Evolutionary conservation across 768 basidiomycete genomes (phyloP), one percentile per base, ranked within the genome.

Genomic region (Galerina marginata): DNA sequence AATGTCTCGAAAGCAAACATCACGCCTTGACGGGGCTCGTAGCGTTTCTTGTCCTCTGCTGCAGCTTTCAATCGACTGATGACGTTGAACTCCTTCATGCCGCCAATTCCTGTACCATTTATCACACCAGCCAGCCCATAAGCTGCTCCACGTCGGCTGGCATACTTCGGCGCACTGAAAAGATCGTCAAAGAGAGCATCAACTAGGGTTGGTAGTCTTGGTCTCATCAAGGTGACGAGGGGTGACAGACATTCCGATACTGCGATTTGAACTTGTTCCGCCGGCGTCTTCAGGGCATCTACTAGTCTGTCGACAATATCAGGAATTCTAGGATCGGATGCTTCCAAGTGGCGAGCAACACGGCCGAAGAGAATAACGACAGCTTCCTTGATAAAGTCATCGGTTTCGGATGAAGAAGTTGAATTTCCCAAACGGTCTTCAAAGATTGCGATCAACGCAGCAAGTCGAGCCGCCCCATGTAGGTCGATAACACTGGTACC

Each of bases 1-100:
- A 99, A 77, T 0, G 94, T 96, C 76, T 99, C 96, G 64, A 97
- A 92, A 1, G 91, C 92, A 68, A 99, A 97, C 84, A 98, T 86
- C 39, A 93, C 92, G 14, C 96, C 97, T 75, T 99, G 95, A 42
- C 96, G 85, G 10, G 91, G 79, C 71, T 96, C 92, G 69, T 86
- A 93, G 11, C 81, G 80, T 68, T 94, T 93, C 77, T 97, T 99
- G 71, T 98, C 95, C 62, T 95, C 95, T 2, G 90, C 78, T 2
- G 92, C 93, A 25, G 81, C 78, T 48, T 86, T 84, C 9, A 99
- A 79, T 20, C 90, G 86, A 9, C 77, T 78, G 63, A 97, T 86
- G 44, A 98, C 78, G 54, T 89, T 81, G 71, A 90, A 91, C 70
- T 95, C 89, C 71, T 95, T 94, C 78, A 99, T 86, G 0, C 88